These are phyloP conservation scores for Fusarium paranaense DNA, from an alignment of 2,329 filamentous ascomycete species.

Conservation along the genomic window DNA sequence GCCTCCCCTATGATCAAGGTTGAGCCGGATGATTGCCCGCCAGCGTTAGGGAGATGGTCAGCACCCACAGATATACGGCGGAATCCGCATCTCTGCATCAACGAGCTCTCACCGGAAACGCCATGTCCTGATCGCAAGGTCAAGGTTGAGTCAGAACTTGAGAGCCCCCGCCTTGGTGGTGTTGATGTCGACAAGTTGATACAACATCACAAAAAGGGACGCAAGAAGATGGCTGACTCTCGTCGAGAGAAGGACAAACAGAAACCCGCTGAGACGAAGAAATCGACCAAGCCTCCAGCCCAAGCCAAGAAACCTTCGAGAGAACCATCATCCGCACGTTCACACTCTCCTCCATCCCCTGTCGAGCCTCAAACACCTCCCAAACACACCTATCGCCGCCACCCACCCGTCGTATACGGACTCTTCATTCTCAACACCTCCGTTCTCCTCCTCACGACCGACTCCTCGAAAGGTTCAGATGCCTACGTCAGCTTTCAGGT, in stretches of 20 bases:
- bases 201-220: neutral
- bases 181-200: conserved; percentile 22
- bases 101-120: conserved; percentile 22
- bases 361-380: conserved; percentile 15
- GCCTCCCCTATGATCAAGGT: conserved; percentile 32
- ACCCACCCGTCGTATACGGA: conserved; percentile 57
- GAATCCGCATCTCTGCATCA: neutral
- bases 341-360: neutral
- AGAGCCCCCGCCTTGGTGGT: conserved; percentile 13
- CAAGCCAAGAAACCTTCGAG: neutral
- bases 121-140: conserved; percentile 3
- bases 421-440: conserved; percentile 56
- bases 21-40: conserved; percentile 27
- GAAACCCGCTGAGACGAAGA: neutral
- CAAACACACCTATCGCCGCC: conserved; percentile 41
- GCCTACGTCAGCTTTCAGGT: conserved; percentile 58
- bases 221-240: neutral
- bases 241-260: neutral
- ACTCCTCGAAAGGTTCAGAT: conserved; percentile 50
- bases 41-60: conserved; percentile 15
- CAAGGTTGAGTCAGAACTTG: conserved; percentile 24
- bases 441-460: conserved; percentile 54
- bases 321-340: neutral
- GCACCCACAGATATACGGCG: conserved; percentile 5
- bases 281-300: neutral